These are phyloP conservation scores for Aspergillus funiculosus DNA, from an alignment of 495 filamentous ascomycete species.

Conservation along the genomic window DNA sequence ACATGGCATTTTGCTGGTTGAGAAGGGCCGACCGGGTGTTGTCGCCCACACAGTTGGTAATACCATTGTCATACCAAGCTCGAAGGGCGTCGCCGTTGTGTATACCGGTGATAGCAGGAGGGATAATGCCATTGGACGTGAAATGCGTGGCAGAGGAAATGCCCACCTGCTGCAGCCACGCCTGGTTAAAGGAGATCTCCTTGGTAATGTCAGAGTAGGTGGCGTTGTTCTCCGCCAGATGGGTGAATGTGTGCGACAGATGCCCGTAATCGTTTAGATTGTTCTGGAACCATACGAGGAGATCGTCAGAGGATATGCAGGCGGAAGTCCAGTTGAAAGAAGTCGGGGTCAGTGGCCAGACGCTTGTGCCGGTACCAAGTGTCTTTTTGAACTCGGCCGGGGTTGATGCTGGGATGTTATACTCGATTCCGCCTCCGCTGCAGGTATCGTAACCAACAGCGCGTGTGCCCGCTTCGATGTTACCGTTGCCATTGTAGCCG, in stretches of 20 bases:
- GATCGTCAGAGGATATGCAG: slow-evolving; percentile 45
- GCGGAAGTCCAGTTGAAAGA: slow-evolving; percentile 43
- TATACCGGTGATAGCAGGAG: slow-evolving; percentile 58
- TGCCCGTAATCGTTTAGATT: slow-evolving; percentile 48
- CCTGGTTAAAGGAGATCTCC: slow-evolving; percentile 57
- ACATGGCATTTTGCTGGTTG: slow-evolving; percentile 46
- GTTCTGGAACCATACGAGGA: slow-evolving; percentile 47
- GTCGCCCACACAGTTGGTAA: slow-evolving; percentile 56
- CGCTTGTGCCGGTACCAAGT: slow-evolving; percentile 48
- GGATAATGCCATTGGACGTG: slow-evolving; percentile 51
- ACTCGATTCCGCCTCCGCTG: slow-evolving; percentile 34
- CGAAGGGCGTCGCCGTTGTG: slow-evolving; percentile 59
- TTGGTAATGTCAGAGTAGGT: slow-evolving; percentile 52
- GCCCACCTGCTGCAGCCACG: slow-evolving; percentile 50
- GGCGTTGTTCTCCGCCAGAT: slow-evolving; percentile 54
- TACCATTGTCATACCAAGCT: slow-evolving; percentile 55
- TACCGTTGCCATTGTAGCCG: slow-evolving; percentile 58
- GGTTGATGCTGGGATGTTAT: slow-evolving; percentile 39
- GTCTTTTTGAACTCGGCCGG: slow-evolving; percentile 52
- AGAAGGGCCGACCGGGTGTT: slow-evolving; percentile 51
- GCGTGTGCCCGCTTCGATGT: slow-evolving; percentile 41
- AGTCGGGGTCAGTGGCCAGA: slow-evolving; percentile 47
- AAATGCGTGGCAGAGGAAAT: slow-evolving; percentile 38
- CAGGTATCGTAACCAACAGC: slow-evolving; percentile 29
- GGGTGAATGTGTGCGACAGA: slow-evolving; percentile 60